Conservation (phyloP, 805 yeast genomes). For the Isabelozyma pseudorhagii region DNA sequence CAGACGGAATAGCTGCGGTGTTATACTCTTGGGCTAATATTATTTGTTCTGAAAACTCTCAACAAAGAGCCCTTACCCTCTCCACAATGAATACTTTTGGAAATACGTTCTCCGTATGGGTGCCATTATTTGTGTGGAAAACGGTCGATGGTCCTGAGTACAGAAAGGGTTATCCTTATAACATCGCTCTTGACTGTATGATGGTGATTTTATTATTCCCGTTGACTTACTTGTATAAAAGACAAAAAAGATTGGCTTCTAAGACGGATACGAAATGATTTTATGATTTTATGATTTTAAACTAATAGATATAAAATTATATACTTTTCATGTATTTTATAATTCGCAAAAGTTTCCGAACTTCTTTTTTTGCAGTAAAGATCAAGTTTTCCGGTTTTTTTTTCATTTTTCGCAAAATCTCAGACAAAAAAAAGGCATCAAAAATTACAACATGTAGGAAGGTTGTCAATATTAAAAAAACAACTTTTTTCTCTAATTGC, state of each 20-base stretch:
- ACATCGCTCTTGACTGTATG: conserved; percentile 14
- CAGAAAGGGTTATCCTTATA: conserved; percentile 12
- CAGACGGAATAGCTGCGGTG: conserved; percentile 10
- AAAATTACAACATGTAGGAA: too few relatives aligned
- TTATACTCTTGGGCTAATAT: conserved; percentile 13
- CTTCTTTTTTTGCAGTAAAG: neutral
- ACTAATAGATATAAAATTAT: too few relatives aligned
- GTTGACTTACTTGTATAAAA: conserved; percentile 15
- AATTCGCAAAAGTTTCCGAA: neutral
- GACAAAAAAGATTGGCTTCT: neutral
- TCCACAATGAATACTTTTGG: conserved; percentile 13
- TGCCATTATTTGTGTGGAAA: conserved; percentile 13
- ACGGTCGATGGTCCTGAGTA: conserved; percentile 12
- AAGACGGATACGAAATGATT: neutral
- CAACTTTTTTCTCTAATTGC: neutral
- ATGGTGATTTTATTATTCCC: conserved; percentile 20
- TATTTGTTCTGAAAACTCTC: conserved; percentile 11
- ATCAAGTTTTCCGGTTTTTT: neutral
- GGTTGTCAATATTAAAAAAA: neutral
- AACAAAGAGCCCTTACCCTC: conserved; percentile 9
- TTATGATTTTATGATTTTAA: too few relatives aligned
- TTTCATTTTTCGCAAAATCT: neutral
- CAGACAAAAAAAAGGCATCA: neutral
- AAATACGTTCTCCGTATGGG: conserved; percentile 12
- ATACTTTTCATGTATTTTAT: neutral